A percentile compares a stretch with the other conserved stretches of the same genome.
These are phyloP conservation scores for Colletotrichum camelliae DNA, from an alignment of 2,329 filamentous ascomycete genomes.

Conservation along the genomic window DNA sequence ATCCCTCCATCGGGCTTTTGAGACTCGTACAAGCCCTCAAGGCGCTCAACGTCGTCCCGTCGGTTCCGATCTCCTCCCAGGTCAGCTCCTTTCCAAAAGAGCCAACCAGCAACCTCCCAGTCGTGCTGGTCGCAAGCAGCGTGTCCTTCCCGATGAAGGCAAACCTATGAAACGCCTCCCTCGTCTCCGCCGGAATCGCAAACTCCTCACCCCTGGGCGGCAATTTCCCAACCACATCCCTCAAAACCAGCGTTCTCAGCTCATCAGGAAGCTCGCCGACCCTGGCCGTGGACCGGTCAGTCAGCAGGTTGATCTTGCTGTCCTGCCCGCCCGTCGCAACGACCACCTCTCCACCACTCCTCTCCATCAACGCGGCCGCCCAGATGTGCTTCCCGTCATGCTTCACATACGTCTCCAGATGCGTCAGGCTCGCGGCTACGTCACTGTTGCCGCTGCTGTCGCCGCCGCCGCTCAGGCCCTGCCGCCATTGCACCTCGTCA, in stretches of 20 bases:
- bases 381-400: constrained; percentile 93
- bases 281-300: constrained; percentile 23
- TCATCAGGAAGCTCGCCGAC: not conserved
- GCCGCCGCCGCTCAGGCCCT: not conserved
- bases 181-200: constrained; percentile 23
- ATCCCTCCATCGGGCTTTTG: constrained; percentile 39
- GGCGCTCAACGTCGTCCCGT: constrained; percentile 37
- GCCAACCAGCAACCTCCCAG: constrained; percentile 63
- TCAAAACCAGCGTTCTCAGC: constrained; percentile 33
- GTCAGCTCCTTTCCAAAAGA: constrained; percentile 32
- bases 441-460: not conserved
- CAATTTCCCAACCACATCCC: constrained; percentile 32
- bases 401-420: constrained; percentile 62
- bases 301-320: constrained; percentile 65
- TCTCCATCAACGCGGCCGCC: constrained; percentile 62
- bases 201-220: constrained; percentile 34
- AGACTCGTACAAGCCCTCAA: constrained; percentile 55
- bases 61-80: constrained; percentile 50
- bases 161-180: constrained; percentile 64
- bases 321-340: constrained; percentile 87
- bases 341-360: constrained; percentile 37
- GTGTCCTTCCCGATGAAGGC: constrained; percentile 60
- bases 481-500: constrained; percentile 21
- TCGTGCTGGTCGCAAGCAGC: constrained; percentile 64
- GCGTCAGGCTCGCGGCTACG: constrained; percentile 42